Evolutionary conservation across 306 rosid species (phyloP).

Genomic region (Erythrophleum fordii): DNA sequence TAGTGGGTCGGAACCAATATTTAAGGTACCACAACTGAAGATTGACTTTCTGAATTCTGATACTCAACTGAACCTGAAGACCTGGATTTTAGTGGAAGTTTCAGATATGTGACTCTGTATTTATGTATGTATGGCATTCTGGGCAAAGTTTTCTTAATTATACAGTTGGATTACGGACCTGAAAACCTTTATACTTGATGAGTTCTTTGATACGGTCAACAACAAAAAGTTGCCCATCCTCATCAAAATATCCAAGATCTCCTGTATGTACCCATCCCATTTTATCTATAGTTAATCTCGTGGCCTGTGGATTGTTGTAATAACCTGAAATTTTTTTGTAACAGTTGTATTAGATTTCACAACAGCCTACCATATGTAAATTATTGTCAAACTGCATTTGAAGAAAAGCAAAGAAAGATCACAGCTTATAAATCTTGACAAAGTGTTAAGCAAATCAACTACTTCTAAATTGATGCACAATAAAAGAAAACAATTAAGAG

Average conservation of each 20-base stretch:
- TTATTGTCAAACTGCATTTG: conserved; percentile 15
- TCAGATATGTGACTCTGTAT: background rate
- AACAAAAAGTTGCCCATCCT: conserved; percentile 73
- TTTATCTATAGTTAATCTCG: conserved; percentile 70
- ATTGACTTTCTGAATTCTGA: background rate
- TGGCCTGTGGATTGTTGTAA: conserved; percentile 79
- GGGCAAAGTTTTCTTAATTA: background rate
- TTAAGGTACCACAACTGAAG: background rate
- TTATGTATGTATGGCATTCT: background rate
- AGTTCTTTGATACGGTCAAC: conserved; percentile 96
- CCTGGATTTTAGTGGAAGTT: background rate
- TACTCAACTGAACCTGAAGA: background rate
- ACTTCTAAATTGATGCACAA: background rate
- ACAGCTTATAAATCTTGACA: background rate
- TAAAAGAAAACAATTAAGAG: background rate
- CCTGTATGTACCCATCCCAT: conserved; percentile 94
- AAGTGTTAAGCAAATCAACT: background rate
- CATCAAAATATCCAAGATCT: conserved; percentile 94
- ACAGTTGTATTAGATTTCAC: conserved; percentile 6
- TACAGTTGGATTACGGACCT: conserved; percentile 55
- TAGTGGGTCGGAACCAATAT: background rate
- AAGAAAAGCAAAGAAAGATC: conserved; percentile 19
- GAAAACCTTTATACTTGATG: conserved; percentile 93
- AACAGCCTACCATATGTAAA: background rate
- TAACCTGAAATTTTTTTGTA: conserved; percentile 65